Evolutionary conservation across 176 grass and related monocot species (phyloP).

Genomic region (Aegilops bicornis): DNA sequence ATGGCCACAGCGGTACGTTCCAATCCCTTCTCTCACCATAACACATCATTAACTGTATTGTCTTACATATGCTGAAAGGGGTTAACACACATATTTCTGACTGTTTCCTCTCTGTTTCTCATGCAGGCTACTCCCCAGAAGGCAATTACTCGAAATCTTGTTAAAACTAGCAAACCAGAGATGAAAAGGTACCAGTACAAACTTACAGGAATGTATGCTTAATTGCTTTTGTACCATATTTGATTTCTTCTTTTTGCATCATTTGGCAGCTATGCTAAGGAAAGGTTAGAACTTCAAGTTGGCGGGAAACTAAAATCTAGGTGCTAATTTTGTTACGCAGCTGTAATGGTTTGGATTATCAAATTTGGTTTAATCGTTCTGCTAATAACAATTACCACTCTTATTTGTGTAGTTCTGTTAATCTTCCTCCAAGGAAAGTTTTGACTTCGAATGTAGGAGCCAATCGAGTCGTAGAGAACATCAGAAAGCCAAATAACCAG

Average conservation of each 20-base stretch:
- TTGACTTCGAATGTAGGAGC: conserved; percentile 34
- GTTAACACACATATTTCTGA: not conserved
- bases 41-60: conserved; percentile 1
- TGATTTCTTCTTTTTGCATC: conserved; percentile 14
- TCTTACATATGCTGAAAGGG: conserved; percentile 14
- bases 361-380: conserved; percentile 28
- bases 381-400: not conserved
- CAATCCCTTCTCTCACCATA: not conserved
- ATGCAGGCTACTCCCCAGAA: conserved; percentile 66
- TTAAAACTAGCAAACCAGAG: conserved; percentile 46
- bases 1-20: conserved; percentile 35
- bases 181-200: conserved; percentile 50
- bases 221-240: conserved; percentile 19
- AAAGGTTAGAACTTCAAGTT: conserved; percentile 22
- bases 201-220: not conserved
- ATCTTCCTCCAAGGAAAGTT: conserved; percentile 57
- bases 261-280: conserved; percentile 22
- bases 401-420: conserved; percentile 48
- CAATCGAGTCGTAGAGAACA: conserved; percentile 25
- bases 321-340: conserved; percentile 39
- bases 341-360: conserved; percentile 23
- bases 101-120: conserved; percentile 28
- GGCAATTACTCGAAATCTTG: conserved; percentile 37
- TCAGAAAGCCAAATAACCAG: conserved; percentile 48
- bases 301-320: conserved; percentile 56